These are phyloP conservation scores for Chlorophyllum brunneum DNA, from an alignment of 768 basidiomycete species.

Conservation along the genomic window DNA sequence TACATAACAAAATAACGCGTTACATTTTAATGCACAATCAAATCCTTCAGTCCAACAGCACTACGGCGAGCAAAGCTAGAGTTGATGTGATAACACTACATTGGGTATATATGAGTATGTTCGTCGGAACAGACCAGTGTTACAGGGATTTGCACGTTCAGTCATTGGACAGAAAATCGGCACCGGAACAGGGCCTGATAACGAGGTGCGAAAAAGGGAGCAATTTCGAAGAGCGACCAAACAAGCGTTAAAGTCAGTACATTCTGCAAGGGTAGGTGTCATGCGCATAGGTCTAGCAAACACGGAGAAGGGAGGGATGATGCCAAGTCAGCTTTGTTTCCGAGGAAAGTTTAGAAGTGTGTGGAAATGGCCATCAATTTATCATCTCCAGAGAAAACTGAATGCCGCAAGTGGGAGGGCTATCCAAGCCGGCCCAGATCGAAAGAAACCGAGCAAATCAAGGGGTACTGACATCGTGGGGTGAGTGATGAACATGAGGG, in stretches of 20 bases:
- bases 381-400: background rate
- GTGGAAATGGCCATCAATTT: background rate
- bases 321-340: background rate
- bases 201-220: background rate
- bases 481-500: background rate
- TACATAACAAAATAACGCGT: background rate
- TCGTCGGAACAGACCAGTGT: background rate
- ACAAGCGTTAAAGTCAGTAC: background rate
- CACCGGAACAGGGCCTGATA: background rate
- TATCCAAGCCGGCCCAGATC: background rate
- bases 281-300: conserved; percentile 1
- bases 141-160: background rate
- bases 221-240: background rate
- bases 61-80: background rate
- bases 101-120: conserved; percentile 1
- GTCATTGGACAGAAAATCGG: background rate
- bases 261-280: background rate
- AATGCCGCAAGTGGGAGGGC: background rate
- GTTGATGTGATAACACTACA: background rate
- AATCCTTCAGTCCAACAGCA: too few species aligned
- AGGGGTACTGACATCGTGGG: conserved; percentile 10
- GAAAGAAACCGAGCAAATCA: background rate
- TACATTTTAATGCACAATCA: background rate
- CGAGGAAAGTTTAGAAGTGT: background rate
- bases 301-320: background rate